Percentiles rank a stretch among this genome's conserved stretches.
Evolutionary conservation across 306 rosid genomes (phyloP).

Genomic region (Calophaca sinica): DNA sequence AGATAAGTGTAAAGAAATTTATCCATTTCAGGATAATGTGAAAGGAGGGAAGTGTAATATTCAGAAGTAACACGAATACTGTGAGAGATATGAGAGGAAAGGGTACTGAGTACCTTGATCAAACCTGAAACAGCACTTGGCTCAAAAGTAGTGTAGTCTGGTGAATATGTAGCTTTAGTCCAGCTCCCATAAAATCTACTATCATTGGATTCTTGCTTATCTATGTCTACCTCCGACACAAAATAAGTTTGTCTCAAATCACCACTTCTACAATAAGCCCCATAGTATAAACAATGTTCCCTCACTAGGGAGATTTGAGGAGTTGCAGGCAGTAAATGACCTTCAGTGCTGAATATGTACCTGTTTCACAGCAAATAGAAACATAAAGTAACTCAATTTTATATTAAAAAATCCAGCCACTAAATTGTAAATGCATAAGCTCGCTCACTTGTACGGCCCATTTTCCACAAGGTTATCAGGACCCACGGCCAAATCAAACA

Average conservation of each 20-base stretch:
- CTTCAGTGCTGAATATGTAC: slow-evolving; percentile 95
- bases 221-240: slow-evolving; percentile 53
- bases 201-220: slow-evolving; percentile 70
- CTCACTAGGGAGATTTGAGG: slow-evolving; percentile 81
- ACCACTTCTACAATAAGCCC: slow-evolving; percentile 76
- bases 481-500: slow-evolving; percentile 93
- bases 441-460: slow-evolving; percentile 93
- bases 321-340: slow-evolving; percentile 91
- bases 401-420: slow-evolving; percentile 21
- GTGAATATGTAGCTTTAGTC: slow-evolving; percentile 52
- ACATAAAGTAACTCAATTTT: slow-evolving; percentile 21
- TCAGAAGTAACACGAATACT: slow-evolving; percentile 11
- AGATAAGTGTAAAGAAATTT: slow-evolving; percentile 37
- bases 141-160: slow-evolving; percentile 57
- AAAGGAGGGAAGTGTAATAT: slow-evolving; percentile 22
- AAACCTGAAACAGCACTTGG: slow-evolving; percentile 65
- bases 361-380: slow-evolving; percentile 51
- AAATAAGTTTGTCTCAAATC: slow-evolving; percentile 49
- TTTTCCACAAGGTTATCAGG: slow-evolving; percentile 95
- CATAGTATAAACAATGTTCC: slow-evolving; percentile 85
- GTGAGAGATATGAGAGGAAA: slow-evolving; percentile 29
- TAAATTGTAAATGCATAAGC: slow-evolving; percentile 42
- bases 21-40: slow-evolving; percentile 23
- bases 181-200: slow-evolving; percentile 55
- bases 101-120: slow-evolving; percentile 65